Evolutionary conservation across 192 early-diverging fungal genomes (phyloP), one percentile per base, ranked within the genome.

Genomic region (Coemansia sp.): DNA sequence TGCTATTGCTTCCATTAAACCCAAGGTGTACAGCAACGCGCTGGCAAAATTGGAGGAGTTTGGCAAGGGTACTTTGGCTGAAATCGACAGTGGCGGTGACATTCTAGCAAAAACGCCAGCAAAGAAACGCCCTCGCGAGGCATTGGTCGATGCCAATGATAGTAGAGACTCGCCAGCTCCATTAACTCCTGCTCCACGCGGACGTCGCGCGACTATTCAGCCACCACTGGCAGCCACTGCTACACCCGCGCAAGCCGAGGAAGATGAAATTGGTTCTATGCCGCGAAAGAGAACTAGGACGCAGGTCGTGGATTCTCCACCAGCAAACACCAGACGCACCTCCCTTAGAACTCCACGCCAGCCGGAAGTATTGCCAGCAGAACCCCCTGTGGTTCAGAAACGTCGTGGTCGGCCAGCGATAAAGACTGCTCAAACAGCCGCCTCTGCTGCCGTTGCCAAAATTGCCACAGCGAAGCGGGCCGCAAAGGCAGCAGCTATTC

Each of bases 41-140:
- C 46, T 79, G 22, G 15, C 36, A n/a, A 76, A 78, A 65, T 44
- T 84, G 9, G 76, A 78, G 24, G 49, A 70, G 52, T 76, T 69
- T 59, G 71, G 82, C 44, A 76, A 78, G 51, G 16, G 2, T 5
- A 69, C 71, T 6, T 31, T 70, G 47, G 62, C 65, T 20, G 68
- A 68, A 46, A 76, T 73, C 27, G 65, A 65, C n/a, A 18, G 52
- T 5, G 66, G 72, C 2, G 60, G 73, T 22, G 15, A 60, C 34
- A 55, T 42, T 13, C 29, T 27, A 7, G 20, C 63, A 46, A 67
- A 64, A 20, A 75, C 78, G 13, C 78, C 78, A 29, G 67, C 72
- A 24, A 69, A 55, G 33, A 78, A 76, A 27, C 73, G 74, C 31
- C 41, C 22, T 4, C 73, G 52, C 13, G 41, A 78, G 22, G 51